A percentile compares a stretch with the other conserved stretches of the same genome.
phyloP scores from a whole-genome alignment of 2,329 filamentous ascomycete genomes.

The Ascochyta clinopodiicola region DNA sequence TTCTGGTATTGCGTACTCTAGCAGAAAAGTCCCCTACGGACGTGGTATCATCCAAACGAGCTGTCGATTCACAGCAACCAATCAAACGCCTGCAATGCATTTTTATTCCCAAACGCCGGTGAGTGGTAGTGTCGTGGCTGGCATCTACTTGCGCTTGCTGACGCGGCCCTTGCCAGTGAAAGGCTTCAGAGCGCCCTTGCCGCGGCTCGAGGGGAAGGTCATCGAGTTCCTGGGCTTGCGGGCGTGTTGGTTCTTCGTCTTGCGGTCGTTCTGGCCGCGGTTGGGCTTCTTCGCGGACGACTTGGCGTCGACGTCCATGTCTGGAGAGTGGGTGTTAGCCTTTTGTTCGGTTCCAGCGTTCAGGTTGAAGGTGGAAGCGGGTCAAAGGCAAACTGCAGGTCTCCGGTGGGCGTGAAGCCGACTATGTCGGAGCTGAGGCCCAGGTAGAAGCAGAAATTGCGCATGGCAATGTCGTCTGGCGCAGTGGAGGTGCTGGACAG shows the following conservation, averaged over 20 bases:
- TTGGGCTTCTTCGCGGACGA: slow-evolving; percentile 39
- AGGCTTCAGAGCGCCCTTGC: slow-evolving; percentile 46
- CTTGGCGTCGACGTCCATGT: slow-evolving; percentile 49
- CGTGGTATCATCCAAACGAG: slow-evolving; percentile 38
- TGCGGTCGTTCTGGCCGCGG: slow-evolving; percentile 33
- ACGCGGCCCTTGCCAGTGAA: slow-evolving; percentile 37
- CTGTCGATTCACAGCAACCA: slow-evolving; percentile 15
- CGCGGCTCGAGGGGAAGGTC: slow-evolving; percentile 43
- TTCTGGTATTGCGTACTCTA: slow-evolving; percentile 12
- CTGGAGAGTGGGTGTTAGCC: slow-evolving; percentile 44
- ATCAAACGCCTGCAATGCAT: slow-evolving; percentile 36
- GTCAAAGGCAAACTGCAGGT: slow-evolving; percentile 48
- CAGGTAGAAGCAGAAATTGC: slow-evolving; percentile 47
- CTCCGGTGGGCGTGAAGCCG: slow-evolving; percentile 46
- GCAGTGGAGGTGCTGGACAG: slow-evolving; percentile 22
- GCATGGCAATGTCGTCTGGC: slow-evolving; percentile 30
- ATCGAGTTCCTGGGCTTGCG: slow-evolving; percentile 50
- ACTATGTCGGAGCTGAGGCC: slow-evolving; percentile 49
- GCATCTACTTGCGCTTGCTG: slow-evolving; percentile 31
- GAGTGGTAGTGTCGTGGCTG: no score
- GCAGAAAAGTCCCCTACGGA: slow-evolving; percentile 10
- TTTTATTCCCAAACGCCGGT: neutral
- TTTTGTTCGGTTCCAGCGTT: slow-evolving; percentile 33
- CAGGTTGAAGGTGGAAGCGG: slow-evolving; percentile 40
- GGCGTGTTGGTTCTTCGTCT: slow-evolving; percentile 46